phyloP scores from a whole-genome alignment of 139 green algal species.

The Chlorella sorokiniana region DNA sequence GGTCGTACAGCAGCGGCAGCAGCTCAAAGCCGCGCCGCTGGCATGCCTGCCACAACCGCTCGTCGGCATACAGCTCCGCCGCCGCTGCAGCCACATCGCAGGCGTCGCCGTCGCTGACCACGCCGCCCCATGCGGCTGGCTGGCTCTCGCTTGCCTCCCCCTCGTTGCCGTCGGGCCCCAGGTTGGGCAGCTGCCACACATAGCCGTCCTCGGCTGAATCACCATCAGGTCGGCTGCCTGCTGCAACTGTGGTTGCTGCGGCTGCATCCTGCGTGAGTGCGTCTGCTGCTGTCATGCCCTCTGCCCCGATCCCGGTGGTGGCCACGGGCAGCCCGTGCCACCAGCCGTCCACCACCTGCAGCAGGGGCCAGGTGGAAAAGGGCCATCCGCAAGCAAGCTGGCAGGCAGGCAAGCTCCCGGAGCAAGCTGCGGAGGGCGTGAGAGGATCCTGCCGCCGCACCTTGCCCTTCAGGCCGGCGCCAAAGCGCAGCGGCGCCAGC shows the following conservation, averaged over 20 bases:
- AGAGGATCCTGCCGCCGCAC: neutral
- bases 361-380: neutral
- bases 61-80: slow-evolving; percentile 47
- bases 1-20: slow-evolving; percentile 50
- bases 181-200: slow-evolving; percentile 9
- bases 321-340: slow-evolving; percentile 57
- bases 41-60: slow-evolving; percentile 37
- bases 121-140: slow-evolving; percentile 39
- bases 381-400: neutral
- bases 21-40: slow-evolving; percentile 36
- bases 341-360: slow-evolving; percentile 64
- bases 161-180: neutral
- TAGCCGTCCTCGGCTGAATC: neutral
- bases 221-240: neutral
- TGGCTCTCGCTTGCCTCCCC: neutral
- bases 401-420: neutral
- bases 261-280: neutral
- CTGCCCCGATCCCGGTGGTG: slow-evolving; percentile 62
- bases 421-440: neutral
- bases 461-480: slow-evolving; percentile 77
- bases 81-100: slow-evolving; percentile 34
- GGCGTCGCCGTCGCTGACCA: slow-evolving; percentile 3
- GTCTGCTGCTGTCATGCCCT: slow-evolving; percentile 46
- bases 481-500: slow-evolving; percentile 68
- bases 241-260: neutral